These are phyloP conservation scores for Breviolum minutum DNA, from an alignment of 73 alveolate species.

Conservation along the genomic window DNA sequence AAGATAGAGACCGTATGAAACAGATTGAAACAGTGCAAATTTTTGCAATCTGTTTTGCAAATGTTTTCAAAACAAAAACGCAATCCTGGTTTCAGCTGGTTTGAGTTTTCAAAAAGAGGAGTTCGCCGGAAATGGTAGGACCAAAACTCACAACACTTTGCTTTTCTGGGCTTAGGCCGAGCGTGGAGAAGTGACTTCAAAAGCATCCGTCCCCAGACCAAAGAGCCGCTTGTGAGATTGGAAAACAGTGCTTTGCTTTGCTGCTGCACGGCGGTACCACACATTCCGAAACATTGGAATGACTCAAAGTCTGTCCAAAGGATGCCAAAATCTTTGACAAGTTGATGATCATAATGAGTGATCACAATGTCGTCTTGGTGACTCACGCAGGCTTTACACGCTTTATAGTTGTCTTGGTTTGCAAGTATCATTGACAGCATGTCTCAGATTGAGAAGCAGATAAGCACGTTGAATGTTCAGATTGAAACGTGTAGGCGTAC, in stretches of 20 bases:
- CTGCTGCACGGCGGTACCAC: too few species aligned
- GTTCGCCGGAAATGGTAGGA: too few species aligned
- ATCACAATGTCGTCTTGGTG: too few species aligned
- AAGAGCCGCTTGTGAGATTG: constrained; percentile 16
- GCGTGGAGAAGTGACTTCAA: constrained; percentile 23
- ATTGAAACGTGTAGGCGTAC: not conserved
- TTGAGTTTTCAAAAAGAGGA: too few species aligned
- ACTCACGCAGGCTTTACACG: not conserved
- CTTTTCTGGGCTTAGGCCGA: not conserved
- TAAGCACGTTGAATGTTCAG: not conserved
- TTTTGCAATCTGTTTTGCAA: too few species aligned
- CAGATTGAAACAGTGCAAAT: too few species aligned
- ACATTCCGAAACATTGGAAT: too few species aligned
- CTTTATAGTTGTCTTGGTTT: not conserved
- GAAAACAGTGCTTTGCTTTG: not conserved
- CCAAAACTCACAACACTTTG: not conserved
- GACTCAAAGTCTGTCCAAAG: too few species aligned
- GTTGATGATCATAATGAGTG: not conserved
- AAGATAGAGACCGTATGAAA: not conserved
- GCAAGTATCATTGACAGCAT: not conserved
- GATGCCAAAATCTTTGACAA: not conserved
- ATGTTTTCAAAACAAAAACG: too few species aligned
- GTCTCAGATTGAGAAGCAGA: not conserved
- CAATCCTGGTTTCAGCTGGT: too few species aligned
- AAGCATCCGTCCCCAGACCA: not conserved